Evolutionary conservation across 371 early-diverging fungal genomes (phyloP).

Genomic region (Apophysomyces ossiformis): DNA sequence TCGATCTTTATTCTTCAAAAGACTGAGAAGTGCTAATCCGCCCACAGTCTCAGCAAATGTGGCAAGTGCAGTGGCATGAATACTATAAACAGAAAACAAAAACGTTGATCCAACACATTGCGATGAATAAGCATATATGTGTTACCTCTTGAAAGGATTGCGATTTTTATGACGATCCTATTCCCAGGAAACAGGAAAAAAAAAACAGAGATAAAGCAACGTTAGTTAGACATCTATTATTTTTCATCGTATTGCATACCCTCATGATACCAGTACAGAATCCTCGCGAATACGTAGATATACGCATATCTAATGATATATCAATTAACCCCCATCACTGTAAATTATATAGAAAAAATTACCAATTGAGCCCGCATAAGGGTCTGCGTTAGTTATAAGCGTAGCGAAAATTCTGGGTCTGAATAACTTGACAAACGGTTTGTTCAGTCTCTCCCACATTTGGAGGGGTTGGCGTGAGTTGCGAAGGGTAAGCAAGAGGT

Average conservation of each 20-base stretch:
- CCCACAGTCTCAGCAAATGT: constrained; percentile 71
- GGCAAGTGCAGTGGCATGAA: constrained; percentile 61
- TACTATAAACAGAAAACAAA: constrained; percentile 27
- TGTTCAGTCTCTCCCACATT: constrained; percentile 52
- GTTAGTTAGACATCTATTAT: neutral
- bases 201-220: neutral
- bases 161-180: constrained; percentile 35
- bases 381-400: constrained; percentile 41
- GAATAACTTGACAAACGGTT: constrained; percentile 49
- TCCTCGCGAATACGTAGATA: constrained; percentile 52
- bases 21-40: constrained; percentile 50
- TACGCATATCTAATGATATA: constrained; percentile 41
- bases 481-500: constrained; percentile 44
- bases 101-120: too few relatives aligned
- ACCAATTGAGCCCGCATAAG: constrained; percentile 54
- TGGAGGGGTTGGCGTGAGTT: constrained; percentile 46
- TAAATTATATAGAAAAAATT: constrained; percentile 12
- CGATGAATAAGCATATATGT: neutral
- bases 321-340: neutral
- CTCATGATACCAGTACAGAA: constrained; percentile 57
- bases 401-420: constrained; percentile 48
- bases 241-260: constrained; percentile 25
- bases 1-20: constrained; percentile 51
- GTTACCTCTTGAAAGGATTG: constrained; percentile 29
- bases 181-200: neutral